Base-by-base conservation (phyloP, 2,329 filamentous ascomycete genomes). In the Aspergillus sp. region DNA sequence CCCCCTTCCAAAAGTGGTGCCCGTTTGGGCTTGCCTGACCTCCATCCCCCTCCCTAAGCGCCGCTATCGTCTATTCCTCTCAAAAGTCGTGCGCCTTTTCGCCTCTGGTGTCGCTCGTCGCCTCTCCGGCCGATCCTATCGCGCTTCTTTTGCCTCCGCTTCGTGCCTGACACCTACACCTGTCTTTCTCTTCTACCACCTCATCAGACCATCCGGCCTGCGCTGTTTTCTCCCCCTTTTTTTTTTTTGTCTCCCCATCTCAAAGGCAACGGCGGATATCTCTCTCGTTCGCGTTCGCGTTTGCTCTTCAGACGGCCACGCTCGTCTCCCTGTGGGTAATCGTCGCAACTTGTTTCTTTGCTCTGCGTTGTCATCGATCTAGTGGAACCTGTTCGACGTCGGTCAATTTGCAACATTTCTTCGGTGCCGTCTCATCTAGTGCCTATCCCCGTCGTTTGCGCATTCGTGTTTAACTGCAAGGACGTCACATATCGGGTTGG, bases 81-180 rank as follows among this genome's bases (percentile, higher is more conserved):
- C 32, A 12, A 34, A 36, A 28, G 26, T 32, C 37, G 19, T 44
- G 37, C 43, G 43, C 39, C 43, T 44, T 33, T 47, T 40, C 37
- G 33, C 50, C 40, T 42, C 45, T 47, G 41, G 43, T 50, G 45
- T 52, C 47, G 48, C 51, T 49, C 48, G 45, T 50, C 49, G 44
- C 50, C 44, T 44, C 45, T 31, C 43, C 45, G 45, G 48, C 40
- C 43, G 44, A 50, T 51, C 44, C 43, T 51, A 46, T 45, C 45
- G 53, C 53, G 53, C 53, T 43, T 49, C 36, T 48, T 46, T 47
- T 40, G 44, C 33, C 42, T 43, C 19, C 31, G 37, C 38, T 33
- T 41, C 29, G 41, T 47, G 27, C 27, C 27, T 38, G 36, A 30
- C 36, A 19, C 39, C 11, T 42, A 27, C 34, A 39, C 28, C 33